Conservation (phyloP, 2,329 filamentous ascomycete species). For the Triangularia setosa region DNA sequence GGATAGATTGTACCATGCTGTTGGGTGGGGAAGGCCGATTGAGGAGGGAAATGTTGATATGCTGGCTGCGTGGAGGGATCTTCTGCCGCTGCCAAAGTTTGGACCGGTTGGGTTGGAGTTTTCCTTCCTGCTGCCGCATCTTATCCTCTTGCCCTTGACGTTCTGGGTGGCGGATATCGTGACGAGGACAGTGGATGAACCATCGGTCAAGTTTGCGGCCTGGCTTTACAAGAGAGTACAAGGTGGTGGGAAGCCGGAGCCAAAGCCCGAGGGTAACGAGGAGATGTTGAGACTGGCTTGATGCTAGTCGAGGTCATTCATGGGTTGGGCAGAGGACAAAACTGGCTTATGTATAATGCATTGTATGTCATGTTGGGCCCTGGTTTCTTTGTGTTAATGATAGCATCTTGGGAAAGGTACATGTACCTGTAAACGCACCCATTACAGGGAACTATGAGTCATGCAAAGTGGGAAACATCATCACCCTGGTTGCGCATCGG, state of each 20-base stretch:
- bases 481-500: neutral
- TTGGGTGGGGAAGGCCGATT: conserved; percentile 48
- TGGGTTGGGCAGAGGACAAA: neutral
- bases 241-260: conserved; percentile 17
- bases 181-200: conserved; percentile 55
- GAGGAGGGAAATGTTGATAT: conserved; percentile 34
- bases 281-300: conserved; percentile 18
- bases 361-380: neutral
- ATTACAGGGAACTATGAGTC: neutral
- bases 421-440: neutral
- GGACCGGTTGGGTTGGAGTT: conserved; percentile 60
- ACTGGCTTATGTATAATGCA: neutral
- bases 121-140: conserved; percentile 55
- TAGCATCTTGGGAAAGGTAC: neutral
- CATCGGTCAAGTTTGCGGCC: conserved; percentile 53
- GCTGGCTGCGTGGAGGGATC: conserved; percentile 55
- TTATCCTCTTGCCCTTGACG: conserved; percentile 57
- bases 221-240: conserved; percentile 53
- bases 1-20: conserved; percentile 60
- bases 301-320: neutral
- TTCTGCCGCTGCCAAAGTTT: conserved; percentile 48
- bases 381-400: neutral
- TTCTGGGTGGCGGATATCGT: conserved; percentile 55
- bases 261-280: conserved; percentile 14
- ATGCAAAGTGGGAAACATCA: neutral